Base-by-base conservation (phyloP, 1,284 basidiomycete genomes). In the Boletus mariae region DNA sequence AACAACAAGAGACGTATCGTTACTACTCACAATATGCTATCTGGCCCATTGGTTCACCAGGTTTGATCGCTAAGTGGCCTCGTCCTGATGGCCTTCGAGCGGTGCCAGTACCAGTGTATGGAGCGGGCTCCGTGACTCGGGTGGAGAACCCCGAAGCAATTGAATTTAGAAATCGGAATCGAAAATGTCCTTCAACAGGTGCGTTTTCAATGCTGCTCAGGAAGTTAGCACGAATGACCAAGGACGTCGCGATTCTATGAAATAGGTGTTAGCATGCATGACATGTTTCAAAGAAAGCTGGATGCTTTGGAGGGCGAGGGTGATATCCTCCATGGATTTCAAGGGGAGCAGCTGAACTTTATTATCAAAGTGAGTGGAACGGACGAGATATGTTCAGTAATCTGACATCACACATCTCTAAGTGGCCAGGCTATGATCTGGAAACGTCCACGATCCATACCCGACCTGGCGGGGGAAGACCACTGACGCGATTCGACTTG, bases 381-480 rank as follows among this genome's bases (percentile, higher is more conserved):
- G 1, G n/a, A 37, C 7, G 7, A 25, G 12, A 4, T 10, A 9
- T 10, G 8, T 23, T 2, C 5, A 28, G 1, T 13, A 15, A 23
- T 48, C 34, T 7, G 23, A 40, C 28, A 4, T 25, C 20, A 15
- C 17, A 3, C 11, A 10, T 11, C 42, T 9, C 42, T 37, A 15
- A 61, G 59, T 65, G 63, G 63, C 52, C 54, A 2, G 63, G 59
- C 7, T 62, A 63, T 52, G 2, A 32, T 6, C 6, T 31, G 2
- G 20, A 25, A 2, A 10, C 2, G 11, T 45, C 5, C 25, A n/a
- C 9, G 26, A 50, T 63, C 37, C 4, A 2, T 4, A 48, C 34
- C 2, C 28, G 12, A 38, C n/a, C n/a, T 8, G n/a, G 13, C 9
- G 38, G 10, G 15, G 37, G 47, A 23, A 13, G 34, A n/a, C 34